Percentiles rank a stretch among this genome's conserved stretches.
phyloP scores from a whole-genome alignment of 176 grass and related monocot species.

The Oryza officinalis region DNA sequence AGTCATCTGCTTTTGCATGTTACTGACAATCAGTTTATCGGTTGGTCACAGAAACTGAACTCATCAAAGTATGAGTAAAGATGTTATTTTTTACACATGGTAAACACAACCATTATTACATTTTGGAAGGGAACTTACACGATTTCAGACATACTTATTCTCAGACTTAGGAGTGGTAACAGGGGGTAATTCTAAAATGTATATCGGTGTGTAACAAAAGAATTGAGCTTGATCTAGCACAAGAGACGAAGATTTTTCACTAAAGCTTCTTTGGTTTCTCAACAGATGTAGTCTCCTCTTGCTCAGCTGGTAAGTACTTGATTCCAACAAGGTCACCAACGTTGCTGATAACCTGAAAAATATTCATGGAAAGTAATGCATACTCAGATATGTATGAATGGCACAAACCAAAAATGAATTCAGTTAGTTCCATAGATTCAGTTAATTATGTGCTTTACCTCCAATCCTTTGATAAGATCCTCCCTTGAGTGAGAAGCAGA shows the following conservation, averaged over 20 bases:
- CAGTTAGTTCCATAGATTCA: not conserved
- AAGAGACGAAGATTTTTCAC: conserved; percentile 10
- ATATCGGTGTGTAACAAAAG: not conserved
- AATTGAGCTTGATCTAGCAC: not conserved
- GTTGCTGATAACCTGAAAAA: conserved; percentile 88
- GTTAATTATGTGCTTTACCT: conserved; percentile 50
- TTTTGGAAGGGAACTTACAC: not conserved
- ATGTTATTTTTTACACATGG: not conserved
- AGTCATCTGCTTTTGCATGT: conserved; percentile 21
- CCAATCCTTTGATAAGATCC: conserved; percentile 85
- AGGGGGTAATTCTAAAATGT: not conserved
- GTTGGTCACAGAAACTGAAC: conserved; percentile 11
- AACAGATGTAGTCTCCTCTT: conserved; percentile 45
- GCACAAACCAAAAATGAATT: not conserved
- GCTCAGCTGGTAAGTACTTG: conserved; percentile 87
- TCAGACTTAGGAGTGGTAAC: not conserved
- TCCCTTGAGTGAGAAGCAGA: conserved; percentile 86
- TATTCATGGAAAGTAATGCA: not conserved
- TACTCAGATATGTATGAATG: not conserved
- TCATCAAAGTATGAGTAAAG: not conserved
- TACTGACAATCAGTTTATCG: not conserved
- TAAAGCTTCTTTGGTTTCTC: conserved; percentile 71
- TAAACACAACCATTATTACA: not conserved
- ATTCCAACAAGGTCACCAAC: conserved; percentile 93
- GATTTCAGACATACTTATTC: not conserved